Conservation (phyloP, 306 rosid species). For the Prunus armeniaca region DNA sequence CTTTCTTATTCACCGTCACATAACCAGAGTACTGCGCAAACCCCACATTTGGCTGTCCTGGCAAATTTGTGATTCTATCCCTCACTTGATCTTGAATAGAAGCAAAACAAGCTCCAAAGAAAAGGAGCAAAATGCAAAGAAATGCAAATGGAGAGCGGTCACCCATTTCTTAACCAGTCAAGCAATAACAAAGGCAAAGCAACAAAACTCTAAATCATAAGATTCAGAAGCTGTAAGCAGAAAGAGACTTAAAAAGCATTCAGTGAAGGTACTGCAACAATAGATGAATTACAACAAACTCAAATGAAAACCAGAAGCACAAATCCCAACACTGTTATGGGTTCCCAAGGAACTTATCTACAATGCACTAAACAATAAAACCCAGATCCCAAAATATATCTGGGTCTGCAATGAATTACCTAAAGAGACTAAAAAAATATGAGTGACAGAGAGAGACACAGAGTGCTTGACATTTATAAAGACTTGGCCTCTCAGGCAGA, state of each 20-base stretch:
- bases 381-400: conserved; percentile 20
- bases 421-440: neutral
- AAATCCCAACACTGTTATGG: conserved; percentile 32
- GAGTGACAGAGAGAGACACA: neutral
- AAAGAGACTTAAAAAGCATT: conserved; percentile 1
- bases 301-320: conserved; percentile 19
- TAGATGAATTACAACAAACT: neutral
- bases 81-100: conserved; percentile 60
- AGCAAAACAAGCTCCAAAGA: conserved; percentile 43
- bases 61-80: conserved; percentile 64
- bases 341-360: conserved; percentile 15
- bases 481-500: conserved; percentile 23
- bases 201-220: conserved; percentile 5
- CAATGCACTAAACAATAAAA: neutral
- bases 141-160: conserved; percentile 26
- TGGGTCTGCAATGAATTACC: conserved; percentile 10
- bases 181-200: neutral
- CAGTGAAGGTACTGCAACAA: neutral
- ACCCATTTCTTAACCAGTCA: conserved; percentile 42
- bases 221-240: neutral
- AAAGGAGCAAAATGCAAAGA: conserved; percentile 40
- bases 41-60: conserved; percentile 81
- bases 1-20: conserved; percentile 68
- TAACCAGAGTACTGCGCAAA: conserved; percentile 91
- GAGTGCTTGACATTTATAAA: conserved; percentile 2